phyloP scores from a whole-genome alignment of 352 stramenopile genomes.

The Phytophthora vignae region DNA sequence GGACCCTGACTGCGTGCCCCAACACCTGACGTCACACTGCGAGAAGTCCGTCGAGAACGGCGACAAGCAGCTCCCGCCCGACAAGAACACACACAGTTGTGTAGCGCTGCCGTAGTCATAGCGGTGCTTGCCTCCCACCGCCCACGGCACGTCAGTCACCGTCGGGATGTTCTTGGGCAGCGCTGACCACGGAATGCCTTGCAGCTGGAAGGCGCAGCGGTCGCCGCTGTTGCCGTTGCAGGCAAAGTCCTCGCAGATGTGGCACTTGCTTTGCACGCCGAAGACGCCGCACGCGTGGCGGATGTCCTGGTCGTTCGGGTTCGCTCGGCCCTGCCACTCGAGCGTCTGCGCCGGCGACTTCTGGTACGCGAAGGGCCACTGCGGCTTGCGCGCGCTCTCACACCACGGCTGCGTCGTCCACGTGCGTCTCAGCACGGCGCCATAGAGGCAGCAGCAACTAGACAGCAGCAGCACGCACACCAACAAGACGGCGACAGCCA shows the following conservation, averaged over 20 bases:
- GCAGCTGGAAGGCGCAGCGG: conserved; percentile 92
- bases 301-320: conserved; percentile 92
- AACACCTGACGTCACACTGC: conserved; percentile 92
- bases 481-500: background rate
- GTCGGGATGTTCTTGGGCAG: conserved; percentile 92
- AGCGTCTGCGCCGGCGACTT: conserved; percentile 78
- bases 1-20: conserved; percentile 73
- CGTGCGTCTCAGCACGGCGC: conserved; percentile 79
- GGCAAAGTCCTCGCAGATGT: conserved; percentile 91
- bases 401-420: conserved; percentile 93
- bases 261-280: conserved; percentile 94
- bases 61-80: conserved; percentile 80
- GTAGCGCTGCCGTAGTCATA: conserved; percentile 92
- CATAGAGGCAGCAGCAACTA: background rate
- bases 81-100: conserved; percentile 93
- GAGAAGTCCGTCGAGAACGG: conserved; percentile 88
- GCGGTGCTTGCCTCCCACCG: conserved; percentile 86
- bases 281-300: conserved; percentile 90
- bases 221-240: conserved; percentile 58
- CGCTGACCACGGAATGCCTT: conserved; percentile 83
- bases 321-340: conserved; percentile 90
- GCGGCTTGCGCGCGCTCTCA: conserved; percentile 75
- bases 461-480: conserved; percentile 1
- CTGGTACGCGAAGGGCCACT: conserved; percentile 96
- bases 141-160: conserved; percentile 94